Evolutionary conservation across 352 stramenopile genomes (phyloP).

Genomic region (Plasmopara viticola): DNA sequence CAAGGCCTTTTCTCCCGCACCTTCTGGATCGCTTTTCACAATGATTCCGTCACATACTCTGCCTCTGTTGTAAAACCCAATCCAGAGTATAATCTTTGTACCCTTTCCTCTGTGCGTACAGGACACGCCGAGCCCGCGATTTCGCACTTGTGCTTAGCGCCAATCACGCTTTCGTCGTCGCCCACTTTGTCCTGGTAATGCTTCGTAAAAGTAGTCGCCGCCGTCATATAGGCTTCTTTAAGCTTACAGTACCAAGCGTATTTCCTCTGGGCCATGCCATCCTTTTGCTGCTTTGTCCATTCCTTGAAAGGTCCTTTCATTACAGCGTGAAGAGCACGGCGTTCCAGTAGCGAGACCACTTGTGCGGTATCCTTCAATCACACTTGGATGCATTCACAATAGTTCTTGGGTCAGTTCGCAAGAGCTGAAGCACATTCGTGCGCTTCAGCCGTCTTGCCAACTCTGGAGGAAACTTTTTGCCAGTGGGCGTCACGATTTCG

Average conservation of each 20-base stretch:
- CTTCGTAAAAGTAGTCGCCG: conserved; percentile 24
- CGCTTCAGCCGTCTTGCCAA: conserved; percentile 84
- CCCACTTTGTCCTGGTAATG: conserved; percentile 8
- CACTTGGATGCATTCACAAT: conserved; percentile 79
- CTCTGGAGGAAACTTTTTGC: conserved; percentile 47
- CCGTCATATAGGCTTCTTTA: conserved; percentile 45
- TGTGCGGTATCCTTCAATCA: conserved; percentile 56
- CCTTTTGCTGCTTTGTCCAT: conserved; percentile 76
- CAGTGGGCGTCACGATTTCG: conserved; percentile 46
- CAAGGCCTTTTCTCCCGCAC: conserved; percentile 51
- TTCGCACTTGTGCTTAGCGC: conserved; percentile 32
- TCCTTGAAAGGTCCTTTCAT: conserved; percentile 42
- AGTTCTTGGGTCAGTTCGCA: conserved; percentile 63
- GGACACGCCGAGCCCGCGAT: conserved; percentile 45
- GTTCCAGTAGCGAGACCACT: conserved; percentile 75
- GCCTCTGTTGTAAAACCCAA: conserved; percentile 45
- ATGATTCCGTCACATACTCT: conserved; percentile 45
- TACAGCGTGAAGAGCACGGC: conserved; percentile 78
- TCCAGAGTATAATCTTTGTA: conserved; percentile 41
- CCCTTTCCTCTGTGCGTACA: conserved; percentile 35
- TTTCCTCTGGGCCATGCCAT: conserved; percentile 80
- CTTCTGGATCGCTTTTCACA: conserved; percentile 63
- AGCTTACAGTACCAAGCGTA: conserved; percentile 79
- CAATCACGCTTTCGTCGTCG: background rate
- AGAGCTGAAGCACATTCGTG: conserved; percentile 80